phyloP scores from a whole-genome alignment of 805 yeast species.

The Yamadazyma philogaea region DNA sequence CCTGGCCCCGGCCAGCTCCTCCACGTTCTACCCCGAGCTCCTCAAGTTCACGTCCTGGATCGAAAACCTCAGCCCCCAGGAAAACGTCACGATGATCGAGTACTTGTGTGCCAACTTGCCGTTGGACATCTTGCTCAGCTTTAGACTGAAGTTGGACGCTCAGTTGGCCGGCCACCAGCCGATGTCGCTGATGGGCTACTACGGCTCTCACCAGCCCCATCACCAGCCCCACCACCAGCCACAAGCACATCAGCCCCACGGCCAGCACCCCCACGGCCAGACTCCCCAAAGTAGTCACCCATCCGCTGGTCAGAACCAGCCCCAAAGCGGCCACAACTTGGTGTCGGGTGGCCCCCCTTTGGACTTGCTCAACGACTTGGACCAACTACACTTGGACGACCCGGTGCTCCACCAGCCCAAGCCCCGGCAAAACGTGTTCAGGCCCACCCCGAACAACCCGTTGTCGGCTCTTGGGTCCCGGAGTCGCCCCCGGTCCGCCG shows the following conservation, averaged over 20 bases:
- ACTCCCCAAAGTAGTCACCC: neutral
- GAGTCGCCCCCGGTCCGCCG: slow-evolving; percentile 47
- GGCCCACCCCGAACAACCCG: neutral
- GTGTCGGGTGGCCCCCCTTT: too few relatives aligned
- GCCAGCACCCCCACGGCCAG: neutral
- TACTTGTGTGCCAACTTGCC: slow-evolving; percentile 49
- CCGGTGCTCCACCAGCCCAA: slow-evolving; percentile 36
- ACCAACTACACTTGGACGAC: slow-evolving; percentile 15
- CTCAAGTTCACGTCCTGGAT: slow-evolving; percentile 51
- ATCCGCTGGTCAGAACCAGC: neutral
- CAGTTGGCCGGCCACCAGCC: slow-evolving; percentile 19
- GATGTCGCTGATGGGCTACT: slow-evolving; percentile 2
- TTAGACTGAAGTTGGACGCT: slow-evolving; percentile 46
- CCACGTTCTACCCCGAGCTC: slow-evolving; percentile 50
- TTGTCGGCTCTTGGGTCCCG: slow-evolving; percentile 1
- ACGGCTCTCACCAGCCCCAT: neutral
- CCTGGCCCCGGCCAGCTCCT: slow-evolving; percentile 4
- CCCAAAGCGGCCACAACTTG: too few relatives aligned
- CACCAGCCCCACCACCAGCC: neutral
- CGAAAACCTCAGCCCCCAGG: slow-evolving; percentile 47
- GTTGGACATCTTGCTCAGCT: slow-evolving; percentile 49
- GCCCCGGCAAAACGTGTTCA: slow-evolving; percentile 34
- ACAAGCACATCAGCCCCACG: neutral
- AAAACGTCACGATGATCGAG: slow-evolving; percentile 52
- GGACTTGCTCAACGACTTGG: too few relatives aligned